Conservation (phyloP, 2,329 filamentous ascomycete genomes). For the Fusarium nygamai region DNA sequence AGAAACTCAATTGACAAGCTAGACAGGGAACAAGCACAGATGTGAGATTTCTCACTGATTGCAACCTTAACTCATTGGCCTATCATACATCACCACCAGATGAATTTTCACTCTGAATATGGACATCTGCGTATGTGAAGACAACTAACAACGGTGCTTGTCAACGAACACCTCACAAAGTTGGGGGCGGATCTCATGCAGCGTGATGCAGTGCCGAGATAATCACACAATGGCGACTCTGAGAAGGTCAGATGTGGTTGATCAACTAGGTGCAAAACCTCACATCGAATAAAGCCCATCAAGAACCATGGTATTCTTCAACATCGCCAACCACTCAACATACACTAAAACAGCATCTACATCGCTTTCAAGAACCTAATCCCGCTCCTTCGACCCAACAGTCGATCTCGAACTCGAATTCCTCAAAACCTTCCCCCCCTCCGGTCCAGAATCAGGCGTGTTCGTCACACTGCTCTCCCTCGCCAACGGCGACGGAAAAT, state of each 20-base stretch:
- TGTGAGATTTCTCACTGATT: not conserved
- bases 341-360: not conserved
- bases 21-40: not conserved
- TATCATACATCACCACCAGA: not conserved
- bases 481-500: conserved; percentile 63
- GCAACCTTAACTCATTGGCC: accelerated
- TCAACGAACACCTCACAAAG: not conserved
- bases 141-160: not conserved
- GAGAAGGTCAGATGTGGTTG: not conserved
- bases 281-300: not conserved
- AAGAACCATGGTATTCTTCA: not conserved
- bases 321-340: not conserved
- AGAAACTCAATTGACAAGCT: not conserved
- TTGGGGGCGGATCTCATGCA: not conserved
- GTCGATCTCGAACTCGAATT: conserved; percentile 37
- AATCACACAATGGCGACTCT: not conserved
- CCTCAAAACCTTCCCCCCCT: conserved; percentile 38
- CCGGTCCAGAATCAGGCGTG: conserved; percentile 34
- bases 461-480: conserved; percentile 54
- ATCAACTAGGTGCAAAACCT: not conserved
- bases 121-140: not conserved
- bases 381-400: conserved; percentile 28
- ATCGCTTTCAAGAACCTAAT: not conserved
- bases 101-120: not conserved
- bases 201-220: not conserved